Base-by-base conservation (phyloP, 2,329 filamentous ascomycete species). In the Arthrocladium fulminans region DNA sequence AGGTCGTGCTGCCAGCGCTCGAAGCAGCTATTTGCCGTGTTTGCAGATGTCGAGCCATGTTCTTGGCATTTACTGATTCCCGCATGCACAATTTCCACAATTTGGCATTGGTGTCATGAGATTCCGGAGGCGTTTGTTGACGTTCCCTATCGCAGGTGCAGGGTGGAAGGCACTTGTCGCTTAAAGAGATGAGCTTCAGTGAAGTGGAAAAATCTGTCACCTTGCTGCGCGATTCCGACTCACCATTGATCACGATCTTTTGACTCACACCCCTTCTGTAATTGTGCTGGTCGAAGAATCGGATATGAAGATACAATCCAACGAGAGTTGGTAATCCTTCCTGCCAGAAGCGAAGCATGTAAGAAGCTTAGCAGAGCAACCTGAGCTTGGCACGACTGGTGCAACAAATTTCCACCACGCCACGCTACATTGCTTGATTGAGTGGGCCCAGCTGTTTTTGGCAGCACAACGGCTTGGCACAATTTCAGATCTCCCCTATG, bases 21-120 rank as follows among this genome's bases (percentile, higher is more conserved):
- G 44, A 38, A 35, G 32, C 32, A 25, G 44, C 34, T 17, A 15
- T 38, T 4, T 47, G 32, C 23, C n/a, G 30, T 20, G 20, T 39
- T 20, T 29, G 20, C 32, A 12, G 32, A 25, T 12, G 19, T 27
- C 2, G 44, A 27, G 32, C 32, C n/a, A 25, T 35, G 15, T 24
- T 9, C 42, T 22, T 35, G 15, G 24, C 10, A 23, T 37, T 10
- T 20, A n/a, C 7, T 8, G 3, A 24, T 35, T 41, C 20, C 25
- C 25, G 24, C 32, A 4, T 35, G 19, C 37, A 20, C 4, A 39
- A 20, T 20, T 13, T 9, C 15, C 37, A 39, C 17, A 20, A n/a
- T n/a, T 39, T 22, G 22, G 15, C 37, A 39, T 29, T 7, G 27
- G 13, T 29, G 27, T 7, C 27, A 29, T 29, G 27, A 7, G 7